A percentile compares a stretch with the other conserved stretches of the same genome.
Evolutionary conservation across 768 basidiomycete species (phyloP).

Genomic region (Kwoniella botswanensis): DNA sequence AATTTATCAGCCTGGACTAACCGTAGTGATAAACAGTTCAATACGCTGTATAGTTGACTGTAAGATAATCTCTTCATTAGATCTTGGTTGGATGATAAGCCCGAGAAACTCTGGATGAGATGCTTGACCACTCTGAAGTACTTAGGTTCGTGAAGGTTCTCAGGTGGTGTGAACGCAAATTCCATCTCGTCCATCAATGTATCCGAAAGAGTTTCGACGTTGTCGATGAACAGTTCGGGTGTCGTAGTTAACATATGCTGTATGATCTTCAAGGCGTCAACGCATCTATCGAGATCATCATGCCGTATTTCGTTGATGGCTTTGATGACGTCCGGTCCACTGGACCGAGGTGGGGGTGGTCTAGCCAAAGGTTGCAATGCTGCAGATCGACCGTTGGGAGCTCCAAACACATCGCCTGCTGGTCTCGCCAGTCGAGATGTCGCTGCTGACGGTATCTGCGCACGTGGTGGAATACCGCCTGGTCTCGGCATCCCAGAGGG

Average conservation of each 20-base stretch:
- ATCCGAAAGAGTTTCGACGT: constrained; percentile 76
- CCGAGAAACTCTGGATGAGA: constrained; percentile 92
- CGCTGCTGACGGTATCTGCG: constrained; percentile 2
- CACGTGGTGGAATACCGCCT: constrained; percentile 1
- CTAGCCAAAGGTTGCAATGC: constrained; percentile 37
- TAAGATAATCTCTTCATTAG: constrained; percentile 86
- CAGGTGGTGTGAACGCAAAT: constrained; percentile 82
- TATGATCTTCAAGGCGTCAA: constrained; percentile 90
- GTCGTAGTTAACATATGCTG: constrained; percentile 81
- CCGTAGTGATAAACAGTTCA: constrained; percentile 88
- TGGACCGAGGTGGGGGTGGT: constrained; percentile 7
- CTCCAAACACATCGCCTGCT: constrained; percentile 14
- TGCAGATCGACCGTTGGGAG: constrained; percentile 25
- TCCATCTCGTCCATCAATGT: constrained; percentile 90
- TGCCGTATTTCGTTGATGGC: constrained; percentile 88
- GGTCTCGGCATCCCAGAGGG: constrained; percentile 35
- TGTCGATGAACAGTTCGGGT: constrained; percentile 79
- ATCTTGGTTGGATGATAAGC: constrained; percentile 87
- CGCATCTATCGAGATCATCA: constrained; percentile 80
- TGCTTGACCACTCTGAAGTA: constrained; percentile 96
- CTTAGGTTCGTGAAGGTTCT: constrained; percentile 72
- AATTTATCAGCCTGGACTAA: constrained; percentile 90
- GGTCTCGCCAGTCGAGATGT: constrained; percentile 10
- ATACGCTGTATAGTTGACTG: constrained; percentile 79
- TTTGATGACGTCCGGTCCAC: constrained; percentile 67